phyloP scores from a whole-genome alignment of 441 rosid species.

The Capsella rubella region DNA sequence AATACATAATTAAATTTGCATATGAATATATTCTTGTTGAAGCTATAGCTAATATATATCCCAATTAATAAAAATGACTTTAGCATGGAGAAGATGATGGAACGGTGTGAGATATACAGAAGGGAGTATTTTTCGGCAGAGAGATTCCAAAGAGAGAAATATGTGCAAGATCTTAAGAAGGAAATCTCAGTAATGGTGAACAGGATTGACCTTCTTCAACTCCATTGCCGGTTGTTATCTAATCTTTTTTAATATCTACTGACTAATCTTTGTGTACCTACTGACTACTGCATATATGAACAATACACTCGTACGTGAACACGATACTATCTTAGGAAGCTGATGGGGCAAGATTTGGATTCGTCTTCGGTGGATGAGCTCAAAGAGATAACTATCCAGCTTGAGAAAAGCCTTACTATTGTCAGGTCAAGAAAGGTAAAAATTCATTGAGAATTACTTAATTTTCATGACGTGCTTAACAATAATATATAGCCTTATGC shows the following conservation, averaged over 20 bases:
- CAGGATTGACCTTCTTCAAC: conserved; percentile 58
- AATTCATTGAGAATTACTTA: neutral
- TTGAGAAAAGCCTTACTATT: conserved; percentile 59
- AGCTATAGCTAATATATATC: neutral
- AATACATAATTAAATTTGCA: neutral
- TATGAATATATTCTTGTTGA: neutral
- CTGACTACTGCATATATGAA: neutral
- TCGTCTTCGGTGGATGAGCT: conserved; percentile 60
- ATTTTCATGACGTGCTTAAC: neutral
- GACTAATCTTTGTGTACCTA: neutral
- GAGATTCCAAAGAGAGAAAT: neutral
- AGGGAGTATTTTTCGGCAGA: conserved; percentile 4
- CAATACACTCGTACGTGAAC: neutral
- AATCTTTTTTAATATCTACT: neutral
- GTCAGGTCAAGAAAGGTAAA: conserved; percentile 77
- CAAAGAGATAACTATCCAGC: conserved; percentile 48
- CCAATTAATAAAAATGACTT: neutral
- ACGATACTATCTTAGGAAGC: conserved; percentile 49
- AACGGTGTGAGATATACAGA: neutral
- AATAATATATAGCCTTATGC: no score
- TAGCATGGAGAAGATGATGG: neutral
- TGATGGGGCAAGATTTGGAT: conserved; percentile 58
- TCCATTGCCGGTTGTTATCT: conserved; percentile 51
- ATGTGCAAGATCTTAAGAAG: neutral
- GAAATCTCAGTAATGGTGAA: conserved; percentile 37